Conservation (phyloP, 139 green algal species). For the Tetradesmus obliquus region DNA sequence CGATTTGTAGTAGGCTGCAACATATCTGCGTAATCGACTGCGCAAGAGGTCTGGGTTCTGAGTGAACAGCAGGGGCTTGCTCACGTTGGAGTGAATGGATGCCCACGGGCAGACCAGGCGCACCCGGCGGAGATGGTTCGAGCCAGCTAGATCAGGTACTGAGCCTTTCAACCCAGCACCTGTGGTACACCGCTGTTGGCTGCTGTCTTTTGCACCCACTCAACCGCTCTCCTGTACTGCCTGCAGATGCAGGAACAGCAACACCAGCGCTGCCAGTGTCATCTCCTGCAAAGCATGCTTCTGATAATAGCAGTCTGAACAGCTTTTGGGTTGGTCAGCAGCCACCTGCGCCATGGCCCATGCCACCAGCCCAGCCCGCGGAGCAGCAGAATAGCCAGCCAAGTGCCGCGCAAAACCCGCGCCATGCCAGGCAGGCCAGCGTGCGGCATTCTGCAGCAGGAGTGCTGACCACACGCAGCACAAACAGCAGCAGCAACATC, state of each 20-base stretch:
- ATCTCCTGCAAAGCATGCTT: not conserved
- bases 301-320: not conserved
- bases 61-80: not conserved
- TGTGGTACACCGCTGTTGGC: not conserved
- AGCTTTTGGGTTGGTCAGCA: not conserved
- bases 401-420: not conserved
- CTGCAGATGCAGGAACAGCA: conserved; percentile 1
- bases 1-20: too few species aligned
- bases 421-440: not conserved
- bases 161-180: not conserved
- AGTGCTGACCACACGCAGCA: not conserved
- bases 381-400: not conserved
- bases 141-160: not conserved
- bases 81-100: not conserved
- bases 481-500: not conserved
- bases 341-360: not conserved
- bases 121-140: not conserved
- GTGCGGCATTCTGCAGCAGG: not conserved
- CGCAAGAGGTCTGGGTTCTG: not conserved
- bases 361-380: not conserved
- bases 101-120: not conserved
- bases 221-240: not conserved
- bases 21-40: too few species aligned
- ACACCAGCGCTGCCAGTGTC: not conserved
- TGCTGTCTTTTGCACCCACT: not conserved